phyloP scores from a whole-genome alignment of 768 basidiomycete species.

The Termitomyces sp. region DNA sequence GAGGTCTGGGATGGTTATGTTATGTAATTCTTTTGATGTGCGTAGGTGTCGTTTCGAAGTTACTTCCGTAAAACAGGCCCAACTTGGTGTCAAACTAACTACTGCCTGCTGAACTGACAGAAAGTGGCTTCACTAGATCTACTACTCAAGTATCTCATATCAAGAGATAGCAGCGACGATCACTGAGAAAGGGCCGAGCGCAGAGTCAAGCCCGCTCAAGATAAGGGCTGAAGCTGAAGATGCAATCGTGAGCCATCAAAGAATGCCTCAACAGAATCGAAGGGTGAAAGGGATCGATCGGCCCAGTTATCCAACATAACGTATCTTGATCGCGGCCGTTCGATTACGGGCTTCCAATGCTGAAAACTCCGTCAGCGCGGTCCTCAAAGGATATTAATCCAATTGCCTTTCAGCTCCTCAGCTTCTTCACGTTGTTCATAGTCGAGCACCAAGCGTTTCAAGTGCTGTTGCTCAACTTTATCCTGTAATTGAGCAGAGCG shows the following conservation, averaged over 20 bases:
- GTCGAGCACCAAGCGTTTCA: conserved; percentile 91
- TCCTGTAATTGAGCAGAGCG: conserved; percentile 90
- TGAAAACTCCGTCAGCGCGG: conserved; percentile 20
- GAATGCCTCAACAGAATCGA: conserved; percentile 1
- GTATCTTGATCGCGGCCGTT: conserved; percentile 69
- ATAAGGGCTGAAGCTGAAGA: background rate
- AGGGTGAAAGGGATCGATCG: background rate
- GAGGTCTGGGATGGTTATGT: no score
- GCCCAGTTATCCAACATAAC: conserved; percentile 55
- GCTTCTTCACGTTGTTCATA: conserved; percentile 89
- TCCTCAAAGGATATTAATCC: background rate
- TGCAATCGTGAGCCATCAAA: background rate
- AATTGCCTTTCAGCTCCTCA: conserved; percentile 72
- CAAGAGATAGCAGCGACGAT: background rate
- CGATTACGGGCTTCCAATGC: conserved; percentile 71
- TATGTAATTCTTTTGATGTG: no score
- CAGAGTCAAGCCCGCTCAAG: background rate
- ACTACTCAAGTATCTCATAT: conserved; percentile 24
- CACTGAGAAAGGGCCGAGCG: background rate
- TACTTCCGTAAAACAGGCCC: background rate
- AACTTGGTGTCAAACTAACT: background rate
- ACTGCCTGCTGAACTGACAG: background rate
- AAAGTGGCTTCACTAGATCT: conserved; percentile 13
- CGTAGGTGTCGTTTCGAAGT: no score
- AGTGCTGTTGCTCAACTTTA: conserved; percentile 93